These are phyloP conservation scores for Myrmaecium sp. DNA, from an alignment of 2,329 filamentous ascomycete genomes.

Conservation along the genomic window DNA sequence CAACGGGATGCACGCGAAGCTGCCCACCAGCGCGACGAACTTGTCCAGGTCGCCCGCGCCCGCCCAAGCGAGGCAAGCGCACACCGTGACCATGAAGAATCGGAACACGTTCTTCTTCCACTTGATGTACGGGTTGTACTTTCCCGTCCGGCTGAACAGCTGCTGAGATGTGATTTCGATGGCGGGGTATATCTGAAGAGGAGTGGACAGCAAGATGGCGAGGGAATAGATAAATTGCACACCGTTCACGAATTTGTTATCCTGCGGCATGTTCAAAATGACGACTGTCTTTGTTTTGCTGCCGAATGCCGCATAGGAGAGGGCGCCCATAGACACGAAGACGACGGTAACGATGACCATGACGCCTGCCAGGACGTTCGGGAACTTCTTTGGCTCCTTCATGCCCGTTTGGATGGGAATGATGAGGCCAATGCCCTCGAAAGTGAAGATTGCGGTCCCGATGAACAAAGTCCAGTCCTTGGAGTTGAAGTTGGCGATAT, in stretches of 20 bases:
- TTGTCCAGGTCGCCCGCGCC: conserved; percentile 91
- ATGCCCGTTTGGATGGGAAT: conserved; percentile 98
- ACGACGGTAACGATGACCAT: conserved; percentile 85
- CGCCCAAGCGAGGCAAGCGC: conserved; percentile 75
- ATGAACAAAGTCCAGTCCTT: conserved; percentile 95
- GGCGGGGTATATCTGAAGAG: conserved; percentile 90
- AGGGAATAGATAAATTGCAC: conserved; percentile 96
- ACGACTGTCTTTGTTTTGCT: conserved; percentile 93
- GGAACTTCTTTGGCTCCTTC: conserved; percentile 80
- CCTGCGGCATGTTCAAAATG: conserved; percentile 87
- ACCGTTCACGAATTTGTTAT: conserved; percentile 84
- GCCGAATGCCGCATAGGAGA: conserved; percentile 92
- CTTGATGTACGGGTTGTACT: conserved; percentile 97
- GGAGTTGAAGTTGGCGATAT: conserved; percentile 81
- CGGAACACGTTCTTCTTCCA: conserved; percentile 98
- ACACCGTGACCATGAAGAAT: conserved; percentile 79
- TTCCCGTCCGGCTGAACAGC: conserved; percentile 82
- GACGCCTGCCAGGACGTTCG: conserved; percentile 68
- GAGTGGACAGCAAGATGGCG: conserved; percentile 89
- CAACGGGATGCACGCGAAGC: conserved; percentile 91
- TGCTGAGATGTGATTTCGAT: conserved; percentile 94
- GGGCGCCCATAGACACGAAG: conserved; percentile 77
- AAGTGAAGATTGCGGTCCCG: conserved; percentile 96
- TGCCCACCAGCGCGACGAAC: conserved; percentile 89
- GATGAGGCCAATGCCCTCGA: conserved; percentile 92